Evolutionary conservation across 169 alveolate species (phyloP).

Genomic region (Cryptosporidium xiaoi): DNA sequence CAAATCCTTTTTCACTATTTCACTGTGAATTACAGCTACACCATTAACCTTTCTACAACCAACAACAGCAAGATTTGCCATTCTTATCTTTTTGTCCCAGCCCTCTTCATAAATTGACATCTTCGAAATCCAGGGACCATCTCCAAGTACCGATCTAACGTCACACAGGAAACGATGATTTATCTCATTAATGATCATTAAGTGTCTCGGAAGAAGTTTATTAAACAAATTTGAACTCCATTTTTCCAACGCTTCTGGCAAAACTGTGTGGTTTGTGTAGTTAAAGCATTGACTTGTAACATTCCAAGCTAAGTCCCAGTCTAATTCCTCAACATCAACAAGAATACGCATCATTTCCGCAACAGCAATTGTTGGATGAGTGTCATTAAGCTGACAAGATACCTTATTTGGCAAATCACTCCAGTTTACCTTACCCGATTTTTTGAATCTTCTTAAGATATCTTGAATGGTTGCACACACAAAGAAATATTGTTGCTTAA

Average conservation of each 20-base stretch:
- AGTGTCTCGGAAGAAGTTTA: slow-evolving; percentile 91
- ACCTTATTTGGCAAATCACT: slow-evolving; percentile 89
- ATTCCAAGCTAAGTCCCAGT: slow-evolving; percentile 92
- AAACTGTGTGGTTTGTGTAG: slow-evolving; percentile 96
- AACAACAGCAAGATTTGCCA: slow-evolving; percentile 93
- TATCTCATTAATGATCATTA: slow-evolving; percentile 90
- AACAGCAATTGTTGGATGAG: slow-evolving; percentile 96
- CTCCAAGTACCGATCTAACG: slow-evolving; percentile 80
- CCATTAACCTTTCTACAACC: slow-evolving; percentile 93
- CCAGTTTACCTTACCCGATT: slow-evolving; percentile 88
- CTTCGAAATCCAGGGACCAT: slow-evolving; percentile 81
- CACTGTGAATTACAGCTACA: slow-evolving; percentile 94
- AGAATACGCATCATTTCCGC: slow-evolving; percentile 93
- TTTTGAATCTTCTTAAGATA: slow-evolving; percentile 88
- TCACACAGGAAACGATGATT: slow-evolving; percentile 89
- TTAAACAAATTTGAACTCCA: slow-evolving; percentile 93
- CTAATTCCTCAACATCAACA: slow-evolving; percentile 90
- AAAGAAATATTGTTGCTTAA: slow-evolving; percentile 95
- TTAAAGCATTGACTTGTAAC: slow-evolving; percentile 86
- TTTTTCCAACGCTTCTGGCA: slow-evolving; percentile 97
- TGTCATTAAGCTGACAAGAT: slow-evolving; percentile 91
- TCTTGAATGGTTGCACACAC: slow-evolving; percentile 94
- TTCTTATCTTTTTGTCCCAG: slow-evolving; percentile 88
- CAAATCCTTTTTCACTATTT: slow-evolving; percentile 84
- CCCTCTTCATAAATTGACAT: slow-evolving; percentile 92